phyloP scores from a whole-genome alignment of 352 stramenopile species.

The Peronospora belbahrii region DNA sequence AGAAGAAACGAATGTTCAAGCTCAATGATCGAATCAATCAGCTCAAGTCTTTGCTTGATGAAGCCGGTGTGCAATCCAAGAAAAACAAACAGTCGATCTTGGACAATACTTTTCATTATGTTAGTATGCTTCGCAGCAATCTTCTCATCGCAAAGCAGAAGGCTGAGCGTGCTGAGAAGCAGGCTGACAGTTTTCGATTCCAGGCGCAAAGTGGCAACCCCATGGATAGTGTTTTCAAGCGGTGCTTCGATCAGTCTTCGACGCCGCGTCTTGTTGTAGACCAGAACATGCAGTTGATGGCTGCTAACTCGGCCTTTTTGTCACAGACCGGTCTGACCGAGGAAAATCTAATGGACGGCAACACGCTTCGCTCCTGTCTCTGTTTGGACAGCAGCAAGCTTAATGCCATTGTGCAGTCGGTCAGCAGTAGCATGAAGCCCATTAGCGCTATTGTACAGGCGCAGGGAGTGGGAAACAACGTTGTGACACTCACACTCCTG shows the following conservation, averaged over 20 bases:
- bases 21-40: slow-evolving; percentile 78
- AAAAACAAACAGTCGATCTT: slow-evolving; percentile 74
- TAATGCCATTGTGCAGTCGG: slow-evolving; percentile 35
- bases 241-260: slow-evolving; percentile 59
- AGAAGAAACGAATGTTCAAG: slow-evolving; percentile 87
- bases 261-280: slow-evolving; percentile 51
- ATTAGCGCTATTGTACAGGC: slow-evolving; percentile 47
- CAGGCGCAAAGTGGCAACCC: slow-evolving; percentile 25
- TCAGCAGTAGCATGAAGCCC: slow-evolving; percentile 33
- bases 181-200: slow-evolving; percentile 42
- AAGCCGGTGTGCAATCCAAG: slow-evolving; percentile 55
- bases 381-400: slow-evolving; percentile 48
- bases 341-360: slow-evolving; percentile 32
- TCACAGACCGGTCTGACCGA: slow-evolving; percentile 35
- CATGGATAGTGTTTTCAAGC: slow-evolving; percentile 43
- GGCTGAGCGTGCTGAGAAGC: slow-evolving; percentile 43
- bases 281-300: slow-evolving; percentile 40
- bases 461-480: slow-evolving; percentile 28
- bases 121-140: slow-evolving; percentile 56
- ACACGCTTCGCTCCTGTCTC: slow-evolving; percentile 33
- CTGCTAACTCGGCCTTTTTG: slow-evolving; percentile 53
- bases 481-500: slow-evolving; percentile 48
- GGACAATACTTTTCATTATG: slow-evolving; percentile 58
- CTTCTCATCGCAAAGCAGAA: slow-evolving; percentile 55
- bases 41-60: slow-evolving; percentile 50